These are phyloP conservation scores for Boletus sp. DNA, from an alignment of 768 basidiomycete genomes.

Conservation along the genomic window DNA sequence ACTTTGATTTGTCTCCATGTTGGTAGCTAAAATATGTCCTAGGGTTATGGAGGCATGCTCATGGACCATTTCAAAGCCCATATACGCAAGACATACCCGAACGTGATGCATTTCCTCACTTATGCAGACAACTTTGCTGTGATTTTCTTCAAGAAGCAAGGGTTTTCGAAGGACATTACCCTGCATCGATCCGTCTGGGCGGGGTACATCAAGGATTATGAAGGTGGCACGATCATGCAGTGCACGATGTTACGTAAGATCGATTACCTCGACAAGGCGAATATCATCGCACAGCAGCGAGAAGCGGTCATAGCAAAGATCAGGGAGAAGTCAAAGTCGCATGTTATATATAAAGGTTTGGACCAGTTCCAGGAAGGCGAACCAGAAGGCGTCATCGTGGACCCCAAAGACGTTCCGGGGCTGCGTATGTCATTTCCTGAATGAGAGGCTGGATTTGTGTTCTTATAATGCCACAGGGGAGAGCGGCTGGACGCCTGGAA, in stretches of 20 bases:
- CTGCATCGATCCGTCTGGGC: slow-evolving; percentile 92
- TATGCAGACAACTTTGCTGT: slow-evolving; percentile 99
- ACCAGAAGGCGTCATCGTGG: slow-evolving; percentile 48
- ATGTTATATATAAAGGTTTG: slow-evolving; percentile 79
- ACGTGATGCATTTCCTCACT: slow-evolving; percentile 92
- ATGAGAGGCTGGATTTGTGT: not conserved
- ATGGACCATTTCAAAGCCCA: slow-evolving; percentile 99
- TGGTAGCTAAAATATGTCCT: not conserved
- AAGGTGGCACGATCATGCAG: slow-evolving; percentile 99
- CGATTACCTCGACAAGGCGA: slow-evolving; percentile 79
- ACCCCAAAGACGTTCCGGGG: slow-evolving; percentile 84
- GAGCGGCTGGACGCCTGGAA: slow-evolving; percentile 87
- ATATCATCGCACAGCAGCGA: slow-evolving; percentile 75
- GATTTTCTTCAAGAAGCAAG: slow-evolving; percentile 99
- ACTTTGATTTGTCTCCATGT: slow-evolving; percentile 11
- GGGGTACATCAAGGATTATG: slow-evolving; percentile 99
- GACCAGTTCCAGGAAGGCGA: slow-evolving; percentile 66
- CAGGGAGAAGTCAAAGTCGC: slow-evolving; percentile 78
- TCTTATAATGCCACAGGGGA: slow-evolving; percentile 51
- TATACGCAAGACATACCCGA: slow-evolving; percentile 76
- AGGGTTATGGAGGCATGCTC: slow-evolving; percentile 97
- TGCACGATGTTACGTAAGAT: slow-evolving; percentile 93
- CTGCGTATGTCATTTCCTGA: slow-evolving; percentile 51
- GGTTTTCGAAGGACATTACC: slow-evolving; percentile 95
- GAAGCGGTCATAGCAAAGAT: slow-evolving; percentile 90